Conservation (phyloP, 228 moss, liverwort and hornwort species). For the Sphagnum fallax region DNA sequence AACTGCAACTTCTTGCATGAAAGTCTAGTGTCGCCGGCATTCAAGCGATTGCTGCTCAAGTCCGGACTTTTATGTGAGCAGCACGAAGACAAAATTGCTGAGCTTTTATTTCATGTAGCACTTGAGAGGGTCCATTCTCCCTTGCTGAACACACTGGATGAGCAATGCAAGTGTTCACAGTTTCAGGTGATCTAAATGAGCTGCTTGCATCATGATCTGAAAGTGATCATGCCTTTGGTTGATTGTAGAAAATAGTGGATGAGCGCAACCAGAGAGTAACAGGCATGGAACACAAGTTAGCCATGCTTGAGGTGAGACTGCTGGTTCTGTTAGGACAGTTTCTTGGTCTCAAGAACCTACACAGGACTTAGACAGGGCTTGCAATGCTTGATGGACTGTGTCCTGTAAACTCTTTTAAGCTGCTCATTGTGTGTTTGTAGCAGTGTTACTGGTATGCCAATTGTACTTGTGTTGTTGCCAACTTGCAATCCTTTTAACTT, state of each 20-base stretch:
- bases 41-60: slow-evolving; percentile 47
- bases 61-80: slow-evolving; percentile 56
- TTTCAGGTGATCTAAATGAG: no score
- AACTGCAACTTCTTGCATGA: slow-evolving; percentile 75
- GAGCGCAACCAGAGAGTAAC: slow-evolving; percentile 8
- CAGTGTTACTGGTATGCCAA: no score
- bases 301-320: slow-evolving; percentile 10
- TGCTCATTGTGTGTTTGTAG: no score
- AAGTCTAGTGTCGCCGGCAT: slow-evolving; percentile 46
- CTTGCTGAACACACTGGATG: neutral
- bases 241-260: slow-evolving; percentile 9
- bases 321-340: neutral
- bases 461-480: no score
- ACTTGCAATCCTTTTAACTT: no score
- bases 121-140: slow-evolving; percentile 67
- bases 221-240: neutral
- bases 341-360: neutral
- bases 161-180: no score
- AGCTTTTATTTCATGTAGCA: slow-evolving; percentile 76
- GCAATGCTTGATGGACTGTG: neutral
- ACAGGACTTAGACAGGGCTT: neutral
- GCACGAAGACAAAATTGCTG: slow-evolving; percentile 67
- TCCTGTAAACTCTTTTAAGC: neutral
- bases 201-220: no score
- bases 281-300: slow-evolving; percentile 4